A percentile compares a stretch with the other conserved stretches of the same genome.
Evolutionary conservation across 1,139 yeast genomes (phyloP).

Genomic region (Candida sp.): DNA sequence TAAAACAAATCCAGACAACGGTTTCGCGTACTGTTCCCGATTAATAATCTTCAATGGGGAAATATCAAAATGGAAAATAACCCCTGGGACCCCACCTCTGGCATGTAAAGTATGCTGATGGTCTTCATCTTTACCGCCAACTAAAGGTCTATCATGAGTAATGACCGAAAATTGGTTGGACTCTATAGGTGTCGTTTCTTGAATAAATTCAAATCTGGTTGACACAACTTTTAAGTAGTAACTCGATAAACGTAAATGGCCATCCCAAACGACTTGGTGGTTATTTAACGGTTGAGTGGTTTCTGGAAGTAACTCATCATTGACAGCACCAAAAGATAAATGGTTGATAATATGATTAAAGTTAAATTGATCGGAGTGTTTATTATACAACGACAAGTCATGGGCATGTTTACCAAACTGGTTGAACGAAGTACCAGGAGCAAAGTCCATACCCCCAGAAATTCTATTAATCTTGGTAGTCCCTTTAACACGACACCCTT

Average conservation of each 20-base stretch:
- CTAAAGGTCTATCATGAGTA: slow-evolving; percentile 77
- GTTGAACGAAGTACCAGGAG: slow-evolving; percentile 79
- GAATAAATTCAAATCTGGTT: slow-evolving; percentile 73
- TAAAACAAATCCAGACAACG: slow-evolving; percentile 83
- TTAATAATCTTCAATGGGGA: slow-evolving; percentile 92
- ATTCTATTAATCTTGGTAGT: slow-evolving; percentile 78
- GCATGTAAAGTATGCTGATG: slow-evolving; percentile 86
- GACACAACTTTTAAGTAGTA: slow-evolving; percentile 91
- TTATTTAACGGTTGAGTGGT: slow-evolving; percentile 76
- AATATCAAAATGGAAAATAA: slow-evolving; percentile 84
- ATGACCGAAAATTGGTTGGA: slow-evolving; percentile 95
- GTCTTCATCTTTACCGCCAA: slow-evolving; percentile 87
- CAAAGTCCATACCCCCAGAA: slow-evolving; percentile 90
- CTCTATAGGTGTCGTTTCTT: slow-evolving; percentile 49
- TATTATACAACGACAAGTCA: slow-evolving; percentile 71
- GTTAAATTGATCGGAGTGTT: slow-evolving; percentile 51
- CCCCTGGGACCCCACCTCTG: slow-evolving; percentile 89
- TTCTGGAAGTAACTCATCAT: slow-evolving; percentile 21
- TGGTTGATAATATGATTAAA: slow-evolving; percentile 78
- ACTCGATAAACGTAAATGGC: slow-evolving; percentile 64
- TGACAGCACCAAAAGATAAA: slow-evolving; percentile 76
- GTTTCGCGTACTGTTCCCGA: slow-evolving; percentile 70
- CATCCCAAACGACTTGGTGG: slow-evolving; percentile 32
- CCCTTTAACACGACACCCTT: slow-evolving; percentile 89
- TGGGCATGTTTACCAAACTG: slow-evolving; percentile 66